Percentiles rank a stretch among this genome's conserved stretches.
These are phyloP conservation scores for Secale cereale DNA, from an alignment of 176 grass and related monocot species.

Conservation along the genomic window DNA sequence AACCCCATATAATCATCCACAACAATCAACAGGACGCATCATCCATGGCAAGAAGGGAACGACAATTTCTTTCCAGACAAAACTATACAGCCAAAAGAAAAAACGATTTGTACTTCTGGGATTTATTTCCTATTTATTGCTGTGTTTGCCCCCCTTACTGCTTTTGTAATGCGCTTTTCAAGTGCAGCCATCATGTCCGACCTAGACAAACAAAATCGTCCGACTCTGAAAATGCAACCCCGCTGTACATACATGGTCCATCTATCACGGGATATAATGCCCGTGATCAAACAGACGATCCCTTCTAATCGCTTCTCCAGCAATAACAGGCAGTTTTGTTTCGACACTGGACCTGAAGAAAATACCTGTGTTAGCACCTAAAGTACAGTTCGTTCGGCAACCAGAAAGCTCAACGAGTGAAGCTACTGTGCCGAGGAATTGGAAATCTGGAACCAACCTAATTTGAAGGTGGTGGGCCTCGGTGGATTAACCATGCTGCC, in stretches of 20 bases:
- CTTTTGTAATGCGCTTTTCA: slow-evolving; percentile 21
- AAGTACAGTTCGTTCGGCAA: neutral
- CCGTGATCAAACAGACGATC: slow-evolving; percentile 10
- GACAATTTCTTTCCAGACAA: neutral
- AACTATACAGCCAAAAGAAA: slow-evolving; percentile 40
- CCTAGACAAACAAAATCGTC: slow-evolving; percentile 45
- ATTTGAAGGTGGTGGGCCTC: slow-evolving; percentile 6
- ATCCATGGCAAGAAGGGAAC: neutral
- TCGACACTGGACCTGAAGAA: neutral
- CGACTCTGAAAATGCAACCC: neutral
- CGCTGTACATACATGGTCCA: slow-evolving; percentile 32
- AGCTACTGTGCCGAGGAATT: neutral
- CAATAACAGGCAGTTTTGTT: neutral
- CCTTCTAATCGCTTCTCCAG: neutral
- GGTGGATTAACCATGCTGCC: slow-evolving; percentile 56
- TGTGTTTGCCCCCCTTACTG: slow-evolving; percentile 21
- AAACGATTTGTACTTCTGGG: slow-evolving; percentile 24
- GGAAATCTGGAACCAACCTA: slow-evolving; percentile 28
- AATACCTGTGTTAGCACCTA: slow-evolving; percentile 5
- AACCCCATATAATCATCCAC: slow-evolving; percentile 27
- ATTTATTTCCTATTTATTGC: slow-evolving; percentile 35
- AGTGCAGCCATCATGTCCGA: slow-evolving; percentile 13
- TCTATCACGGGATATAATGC: neutral
- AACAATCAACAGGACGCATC: neutral
- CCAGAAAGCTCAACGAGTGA: neutral